Conservation (phyloP, 2,329 filamentous ascomycete species). For the Tolypocladium ovalisporum region DNA sequence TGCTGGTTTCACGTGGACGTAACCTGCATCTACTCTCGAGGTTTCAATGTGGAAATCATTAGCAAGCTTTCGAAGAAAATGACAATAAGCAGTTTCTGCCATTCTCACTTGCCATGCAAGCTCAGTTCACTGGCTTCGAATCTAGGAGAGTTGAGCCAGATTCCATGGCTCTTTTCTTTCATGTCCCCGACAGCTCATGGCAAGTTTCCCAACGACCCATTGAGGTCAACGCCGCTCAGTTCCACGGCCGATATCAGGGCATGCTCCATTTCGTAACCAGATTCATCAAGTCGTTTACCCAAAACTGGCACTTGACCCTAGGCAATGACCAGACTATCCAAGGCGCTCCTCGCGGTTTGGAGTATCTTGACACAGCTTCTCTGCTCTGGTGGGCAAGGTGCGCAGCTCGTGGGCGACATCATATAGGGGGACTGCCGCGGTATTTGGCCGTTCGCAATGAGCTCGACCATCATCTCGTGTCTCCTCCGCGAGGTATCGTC, state of each 20-base stretch:
- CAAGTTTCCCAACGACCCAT: no score
- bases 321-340: constrained; percentile 44
- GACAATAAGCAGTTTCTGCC: not conserved
- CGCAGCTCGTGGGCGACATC: constrained; percentile 10
- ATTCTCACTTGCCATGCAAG: not conserved
- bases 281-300: not conserved
- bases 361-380: constrained; percentile 40
- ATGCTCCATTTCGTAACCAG: not conserved
- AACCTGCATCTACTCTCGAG: not conserved
- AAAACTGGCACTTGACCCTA: constrained; percentile 11
- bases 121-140: no score
- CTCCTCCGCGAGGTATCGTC: constrained; percentile 37
- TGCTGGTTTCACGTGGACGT: not conserved
- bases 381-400: constrained; percentile 19
- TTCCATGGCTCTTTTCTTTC: not conserved
- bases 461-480: constrained; percentile 37
- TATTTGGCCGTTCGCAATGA: constrained; percentile 27
- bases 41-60: not conserved
- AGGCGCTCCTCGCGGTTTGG: constrained; percentile 39
- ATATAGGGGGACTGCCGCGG: constrained; percentile 13
- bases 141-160: not conserved
- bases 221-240: not conserved
- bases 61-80: not conserved
- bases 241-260: not conserved
- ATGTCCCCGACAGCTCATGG: no score